Evolutionary conservation across 805 yeast species (phyloP), one percentile per base, ranked within the genome.

Genomic region (Isabelozyma heimii): DNA sequence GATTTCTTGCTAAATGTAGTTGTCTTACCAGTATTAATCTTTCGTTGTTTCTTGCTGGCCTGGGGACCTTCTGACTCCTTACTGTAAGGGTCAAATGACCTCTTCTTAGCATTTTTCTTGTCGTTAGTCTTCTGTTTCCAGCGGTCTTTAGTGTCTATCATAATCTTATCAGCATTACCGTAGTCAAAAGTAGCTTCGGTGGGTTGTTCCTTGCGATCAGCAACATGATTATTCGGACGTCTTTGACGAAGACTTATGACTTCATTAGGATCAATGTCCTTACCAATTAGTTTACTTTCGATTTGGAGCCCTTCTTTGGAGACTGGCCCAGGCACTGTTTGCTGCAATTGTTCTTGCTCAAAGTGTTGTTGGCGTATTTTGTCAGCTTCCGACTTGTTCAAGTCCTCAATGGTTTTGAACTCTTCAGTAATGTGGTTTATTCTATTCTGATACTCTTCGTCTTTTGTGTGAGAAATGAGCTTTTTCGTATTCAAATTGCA

Each of bases 51-150:
- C 65, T 80, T 83, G 7, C 79, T 77, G n/a, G 78, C 75, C 54
- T 67, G 67, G 8, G 86, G 86, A 1, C 83, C 87, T 14, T 73
- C 75, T 26, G 73, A 66, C 5, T 66, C 70, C 42, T 70, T 72
- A 5, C 75, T 62, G 53, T 83, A 85, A 4, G 91, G 90, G 65
- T 85, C 85, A 53, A 81, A 85, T 8, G 76, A 59, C 47, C 70
- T 66, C 56, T 77, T 75, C 60, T 76, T 76, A 20, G 24, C 24
- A 14, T 55, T 52, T 40, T 52, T 62, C 44, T 53, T 54, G 27
- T 39, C 55, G n/a, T 52, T 56, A 10, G 57, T 48, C 33, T 54
- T 59, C 14, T 47, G 48, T n/a, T 54, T 52, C 39, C 15, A 54
- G 41, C 41, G 53, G 33, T 33, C 40, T 28, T 48, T 33, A 38